Base-by-base conservation (phyloP, 148 eudicot species). In the Polygonum aviculare region DNA sequence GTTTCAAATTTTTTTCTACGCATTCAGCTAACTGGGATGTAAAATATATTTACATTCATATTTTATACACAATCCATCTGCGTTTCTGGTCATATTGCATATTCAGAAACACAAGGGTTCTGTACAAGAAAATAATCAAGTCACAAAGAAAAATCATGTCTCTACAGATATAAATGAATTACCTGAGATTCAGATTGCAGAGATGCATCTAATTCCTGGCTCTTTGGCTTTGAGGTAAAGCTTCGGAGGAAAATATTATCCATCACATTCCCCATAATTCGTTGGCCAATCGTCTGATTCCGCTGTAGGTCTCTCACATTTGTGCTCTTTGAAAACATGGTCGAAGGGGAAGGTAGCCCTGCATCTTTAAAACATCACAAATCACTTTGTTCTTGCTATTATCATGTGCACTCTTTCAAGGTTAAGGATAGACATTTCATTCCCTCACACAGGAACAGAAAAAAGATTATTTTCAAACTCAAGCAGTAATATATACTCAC, bases 201-300 rank as follows among this genome's bases (percentile, higher is more conserved):
- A 3, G 85, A 82, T 69, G 81, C 82, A 80, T 93, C 99, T 51
- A 87, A 78, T 55, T 87, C 84, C 18, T 73, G 88, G 72, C 75
- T 83, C 84, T 84, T 95, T 26, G 97, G 59, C 78, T 89, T 95
- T 60, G 99, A 87, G 70, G 97, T 90, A 79, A 94, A 93, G 87
- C 94, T 88, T 89, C 99, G 87, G 54, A 80, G 67, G 80, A 95
- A 90, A 57, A 87, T 79, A 80, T 90, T 93, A 69, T 93, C 97
- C 93, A 86, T 89, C 87, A 94, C 82, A 81, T 94, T 94, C 81
- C 91, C 98, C 93, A 95, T 92, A 65, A 95, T 89, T 77, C 89
- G 91, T 82, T 95, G 99, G 77, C 99, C 88, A 77, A 95, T 74
- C 80, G 97, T 92, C 83, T 93, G 97, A 85, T 77, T 92, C 50